Base-by-base conservation (phyloP, 495 filamentous ascomycete genomes). In the Hypoxylon fuscum region DNA sequence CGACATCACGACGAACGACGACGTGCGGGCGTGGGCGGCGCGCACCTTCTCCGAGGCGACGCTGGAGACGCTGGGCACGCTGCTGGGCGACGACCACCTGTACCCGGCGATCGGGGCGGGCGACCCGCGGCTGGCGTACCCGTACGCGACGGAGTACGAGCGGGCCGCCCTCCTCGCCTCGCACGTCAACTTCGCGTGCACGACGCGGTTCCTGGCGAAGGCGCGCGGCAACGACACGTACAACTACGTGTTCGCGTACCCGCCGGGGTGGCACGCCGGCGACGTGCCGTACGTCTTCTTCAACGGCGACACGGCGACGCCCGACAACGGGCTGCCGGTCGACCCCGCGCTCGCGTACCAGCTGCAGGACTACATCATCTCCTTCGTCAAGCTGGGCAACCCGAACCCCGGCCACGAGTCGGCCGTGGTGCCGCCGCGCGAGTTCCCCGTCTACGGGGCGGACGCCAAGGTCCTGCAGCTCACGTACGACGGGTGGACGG, bases 301-400 rank as follows among this genome's bases (percentile, higher is more conserved):
- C 69, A 81, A 83, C 43, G 85, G 82, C 18, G 75, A 77, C 27
- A 55, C 52, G 2, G 20, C 59, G 2, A 37, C 50, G 1, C 38
- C 59, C 0, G 42, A 69, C 6, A 72, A 69, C 41, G 57, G 62
- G 20, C 25, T 38, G 9, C 76, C 84, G 0, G 62, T 73, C 32
- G 81, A 80, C 37, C 68, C 52, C 2, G 73, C 77, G 2, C 68
- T 86, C 1, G 87, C 87, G 1, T 40, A 74, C 14, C 76, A 74
- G 5, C 68, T 89, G 68, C 87, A 90, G 70, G 76, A 84, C 17
- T 89, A 83, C 62, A 78, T 89, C 34, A 83, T 81, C 0, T 77
- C 71, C 54, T 90, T 90, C 58, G 81, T 74, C 9, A 64, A 68
- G 50, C 77, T 8, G 1, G 71, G 72, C 2, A 52, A 66, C 38